Conservation (phyloP, 345 rosid genomes). For the Salix brachista region DNA sequence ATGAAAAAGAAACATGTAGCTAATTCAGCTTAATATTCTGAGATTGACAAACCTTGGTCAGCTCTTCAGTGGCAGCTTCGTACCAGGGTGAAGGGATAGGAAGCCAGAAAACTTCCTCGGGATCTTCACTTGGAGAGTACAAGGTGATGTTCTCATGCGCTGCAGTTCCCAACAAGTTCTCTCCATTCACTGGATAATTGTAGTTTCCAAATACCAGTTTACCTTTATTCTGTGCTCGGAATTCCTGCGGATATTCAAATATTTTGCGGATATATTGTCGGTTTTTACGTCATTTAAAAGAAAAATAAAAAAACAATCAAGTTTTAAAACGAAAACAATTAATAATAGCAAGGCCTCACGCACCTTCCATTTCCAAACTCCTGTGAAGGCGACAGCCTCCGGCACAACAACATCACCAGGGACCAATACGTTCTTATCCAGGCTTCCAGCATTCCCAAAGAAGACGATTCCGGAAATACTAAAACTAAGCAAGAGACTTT, state of each 20-base stretch:
- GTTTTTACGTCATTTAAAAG: too few relatives aligned
- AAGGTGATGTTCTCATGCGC: neutral
- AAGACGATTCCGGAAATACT: neutral
- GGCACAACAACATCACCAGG: constrained; percentile 5
- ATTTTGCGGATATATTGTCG: neutral
- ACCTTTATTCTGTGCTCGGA: neutral
- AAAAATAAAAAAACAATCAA: too few relatives aligned
- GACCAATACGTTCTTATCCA: neutral
- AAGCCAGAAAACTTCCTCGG: neutral
- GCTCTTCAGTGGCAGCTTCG: neutral
- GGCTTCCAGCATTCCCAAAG: constrained; percentile 3
- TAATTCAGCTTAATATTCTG: too few relatives aligned
- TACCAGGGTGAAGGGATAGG: too few relatives aligned
- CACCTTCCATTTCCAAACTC: neutral
- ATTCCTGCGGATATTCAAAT: neutral
- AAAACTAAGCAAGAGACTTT: neutral
- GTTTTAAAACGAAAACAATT: too few relatives aligned
- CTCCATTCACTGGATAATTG: constrained; percentile 4
- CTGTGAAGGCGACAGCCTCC: neutral
- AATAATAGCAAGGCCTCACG: too few relatives aligned
- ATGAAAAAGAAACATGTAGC: too few relatives aligned
- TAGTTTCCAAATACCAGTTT: neutral
- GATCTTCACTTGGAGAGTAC: neutral
- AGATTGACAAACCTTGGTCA: too few relatives aligned
- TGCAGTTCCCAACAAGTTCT: neutral